Percentiles rank a stretch among this genome's conserved stretches.
Conservation (phyloP, 805 yeast species). For the Metschnikowia vanudenii region DNA sequence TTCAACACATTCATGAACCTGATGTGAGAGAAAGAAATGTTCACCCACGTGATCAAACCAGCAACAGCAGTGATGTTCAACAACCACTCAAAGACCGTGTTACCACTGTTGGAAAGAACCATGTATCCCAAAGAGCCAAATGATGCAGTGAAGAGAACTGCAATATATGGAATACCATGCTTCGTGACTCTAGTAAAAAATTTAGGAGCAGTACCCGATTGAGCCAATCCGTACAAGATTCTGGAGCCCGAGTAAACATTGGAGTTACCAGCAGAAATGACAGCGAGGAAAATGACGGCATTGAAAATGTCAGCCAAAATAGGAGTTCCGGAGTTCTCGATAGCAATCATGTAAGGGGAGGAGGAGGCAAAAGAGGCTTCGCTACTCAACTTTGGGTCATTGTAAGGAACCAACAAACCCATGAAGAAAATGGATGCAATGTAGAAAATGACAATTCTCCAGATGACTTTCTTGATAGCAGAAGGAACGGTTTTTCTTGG, state of each 20-base stretch:
- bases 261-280: conserved; percentile 79
- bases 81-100: conserved; percentile 67
- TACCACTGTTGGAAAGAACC: conserved; percentile 51
- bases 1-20: conserved; percentile 68
- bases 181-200: conserved; percentile 48
- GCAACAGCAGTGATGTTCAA: conserved; percentile 75
- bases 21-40: conserved; percentile 61
- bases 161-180: conserved; percentile 59
- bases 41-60: conserved; percentile 72
- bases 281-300: conserved; percentile 64
- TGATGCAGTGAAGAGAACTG: conserved; percentile 55
- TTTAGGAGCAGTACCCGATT: conserved; percentile 55
- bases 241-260: conserved; percentile 72
- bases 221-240: conserved; percentile 63
- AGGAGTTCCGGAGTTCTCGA: conserved; percentile 61
- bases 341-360: conserved; percentile 75
- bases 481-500: conserved; percentile 70
- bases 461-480: conserved; percentile 67
- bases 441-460: conserved; percentile 66
- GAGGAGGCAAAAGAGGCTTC: conserved; percentile 38
- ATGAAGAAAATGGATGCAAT: conserved; percentile 63
- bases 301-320: conserved; percentile 69
- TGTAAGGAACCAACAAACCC: conserved; percentile 67
- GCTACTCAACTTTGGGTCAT: conserved; percentile 51
- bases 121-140: conserved; percentile 67